Evolutionary conservation across 345 rosid species (phyloP).

Genomic region (Brassica napus): DNA sequence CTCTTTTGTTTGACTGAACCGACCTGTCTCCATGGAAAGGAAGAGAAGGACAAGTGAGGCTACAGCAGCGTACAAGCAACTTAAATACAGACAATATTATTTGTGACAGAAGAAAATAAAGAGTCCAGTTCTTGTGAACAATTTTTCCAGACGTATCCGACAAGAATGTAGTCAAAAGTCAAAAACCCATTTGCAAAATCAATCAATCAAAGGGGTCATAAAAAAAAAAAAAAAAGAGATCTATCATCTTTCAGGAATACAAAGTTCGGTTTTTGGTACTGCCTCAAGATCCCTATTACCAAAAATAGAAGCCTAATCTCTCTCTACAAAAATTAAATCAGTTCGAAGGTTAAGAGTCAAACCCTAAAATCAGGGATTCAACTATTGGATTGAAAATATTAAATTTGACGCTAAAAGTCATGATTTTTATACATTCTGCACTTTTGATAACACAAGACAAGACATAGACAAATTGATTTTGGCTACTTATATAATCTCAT

Average conservation of each 20-base stretch:
- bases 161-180: neutral
- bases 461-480: conserved; percentile 1
- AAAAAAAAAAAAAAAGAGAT: conserved; percentile 26
- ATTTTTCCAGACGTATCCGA: conserved; percentile 6
- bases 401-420: neutral
- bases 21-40: conserved; percentile 22
- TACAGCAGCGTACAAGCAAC: conserved; percentile 11
- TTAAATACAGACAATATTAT: neutral
- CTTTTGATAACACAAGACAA: conserved; percentile 10
- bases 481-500: neutral
- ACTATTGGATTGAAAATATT: neutral
- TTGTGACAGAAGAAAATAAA: neutral
- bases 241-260: conserved; percentile 12
- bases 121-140: neutral
- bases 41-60: conserved; percentile 14
- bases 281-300: neutral
- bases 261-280: neutral
- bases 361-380: conserved; percentile 14
- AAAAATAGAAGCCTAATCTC: conserved; percentile 8
- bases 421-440: neutral
- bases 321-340: neutral
- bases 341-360: neutral
- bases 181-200: neutral
- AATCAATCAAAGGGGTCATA: conserved; percentile 17
- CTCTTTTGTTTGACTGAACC: neutral